These are phyloP conservation scores for Zasmidium citrigriseum DNA, from an alignment of 2,329 filamentous ascomycete species.

Conservation along the genomic window DNA sequence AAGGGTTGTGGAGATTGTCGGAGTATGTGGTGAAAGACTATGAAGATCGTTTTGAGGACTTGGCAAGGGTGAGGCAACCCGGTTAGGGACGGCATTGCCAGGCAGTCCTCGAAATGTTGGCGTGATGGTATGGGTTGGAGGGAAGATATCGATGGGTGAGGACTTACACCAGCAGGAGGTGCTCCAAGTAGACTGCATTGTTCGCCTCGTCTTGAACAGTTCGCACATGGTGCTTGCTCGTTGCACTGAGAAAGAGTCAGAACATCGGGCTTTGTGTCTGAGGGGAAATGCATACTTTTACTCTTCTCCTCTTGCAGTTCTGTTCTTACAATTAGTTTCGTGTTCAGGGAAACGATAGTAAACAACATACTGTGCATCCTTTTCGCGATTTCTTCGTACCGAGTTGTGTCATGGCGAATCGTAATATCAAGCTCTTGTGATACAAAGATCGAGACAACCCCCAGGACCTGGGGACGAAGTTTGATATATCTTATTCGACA, in stretches of 20 bases:
- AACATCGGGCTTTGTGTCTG: background rate
- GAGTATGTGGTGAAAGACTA: background rate
- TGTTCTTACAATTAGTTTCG: no score
- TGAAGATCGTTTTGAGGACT: background rate
- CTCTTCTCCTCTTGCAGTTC: constrained; percentile 31
- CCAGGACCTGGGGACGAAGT: background rate
- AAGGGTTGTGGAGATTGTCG: background rate
- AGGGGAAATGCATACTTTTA: constrained; percentile 21
- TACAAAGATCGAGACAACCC: background rate
- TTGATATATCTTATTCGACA: constrained; percentile 1
- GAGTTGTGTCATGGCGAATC: constrained; percentile 22
- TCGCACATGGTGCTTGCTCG: constrained; percentile 26
- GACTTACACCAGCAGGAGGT: constrained; percentile 3
- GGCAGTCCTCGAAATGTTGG: no score
- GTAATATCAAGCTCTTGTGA: background rate
- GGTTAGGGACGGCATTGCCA: background rate
- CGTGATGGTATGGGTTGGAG: background rate
- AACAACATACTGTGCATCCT: constrained; percentile 30
- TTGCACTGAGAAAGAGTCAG: constrained; percentile 21
- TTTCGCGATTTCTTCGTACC: constrained; percentile 29
- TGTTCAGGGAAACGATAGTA: no score
- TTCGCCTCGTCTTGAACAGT: constrained; percentile 26
- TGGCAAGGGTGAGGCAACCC: no score
- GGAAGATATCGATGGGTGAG: background rate
- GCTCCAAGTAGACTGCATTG: constrained; percentile 20